Percentiles rank a stretch among this genome's conserved stretches.
Conservation (phyloP, 192 early-diverging fungal species). For the Rhizophagus clarus region DNA sequence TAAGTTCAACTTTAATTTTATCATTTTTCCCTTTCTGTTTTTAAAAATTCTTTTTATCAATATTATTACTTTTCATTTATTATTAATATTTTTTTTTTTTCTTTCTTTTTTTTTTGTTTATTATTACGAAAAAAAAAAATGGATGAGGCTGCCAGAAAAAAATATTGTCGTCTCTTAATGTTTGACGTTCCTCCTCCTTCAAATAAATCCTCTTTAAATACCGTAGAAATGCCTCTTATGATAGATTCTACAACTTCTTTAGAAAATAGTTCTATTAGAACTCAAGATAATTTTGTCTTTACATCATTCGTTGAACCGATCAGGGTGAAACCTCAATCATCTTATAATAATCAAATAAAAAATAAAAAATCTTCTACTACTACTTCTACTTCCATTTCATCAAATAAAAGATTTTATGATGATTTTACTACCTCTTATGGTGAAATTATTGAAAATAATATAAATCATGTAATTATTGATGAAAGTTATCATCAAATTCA, state of each 20-base stretch:
- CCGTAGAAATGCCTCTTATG: not conserved
- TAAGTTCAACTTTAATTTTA: no score
- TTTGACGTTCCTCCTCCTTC: not conserved
- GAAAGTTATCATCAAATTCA: not conserved
- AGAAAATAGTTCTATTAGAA: conserved; percentile 14
- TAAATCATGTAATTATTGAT: not conserved
- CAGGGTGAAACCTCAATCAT: no score
- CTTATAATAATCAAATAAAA: no score
- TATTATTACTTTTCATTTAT: no score
- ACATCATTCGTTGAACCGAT: no score
- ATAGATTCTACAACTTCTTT: conserved; percentile 29
- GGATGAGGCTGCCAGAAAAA: conserved; percentile 24
- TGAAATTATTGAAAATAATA: not conserved
- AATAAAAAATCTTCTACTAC: not conserved
- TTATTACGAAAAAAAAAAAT: not conserved
- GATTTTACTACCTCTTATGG: not conserved
- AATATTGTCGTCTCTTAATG: conserved; percentile 26
- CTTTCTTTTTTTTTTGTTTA: no score
- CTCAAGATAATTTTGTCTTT: no score
- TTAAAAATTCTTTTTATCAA: no score
- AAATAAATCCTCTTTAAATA: not conserved
- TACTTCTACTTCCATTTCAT: not conserved
- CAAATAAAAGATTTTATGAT: not conserved
- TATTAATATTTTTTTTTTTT: no score
- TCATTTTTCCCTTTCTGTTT: no score